Evolutionary conservation across 768 basidiomycete species (phyloP).

Genomic region (Vishniacozyma victoriae): DNA sequence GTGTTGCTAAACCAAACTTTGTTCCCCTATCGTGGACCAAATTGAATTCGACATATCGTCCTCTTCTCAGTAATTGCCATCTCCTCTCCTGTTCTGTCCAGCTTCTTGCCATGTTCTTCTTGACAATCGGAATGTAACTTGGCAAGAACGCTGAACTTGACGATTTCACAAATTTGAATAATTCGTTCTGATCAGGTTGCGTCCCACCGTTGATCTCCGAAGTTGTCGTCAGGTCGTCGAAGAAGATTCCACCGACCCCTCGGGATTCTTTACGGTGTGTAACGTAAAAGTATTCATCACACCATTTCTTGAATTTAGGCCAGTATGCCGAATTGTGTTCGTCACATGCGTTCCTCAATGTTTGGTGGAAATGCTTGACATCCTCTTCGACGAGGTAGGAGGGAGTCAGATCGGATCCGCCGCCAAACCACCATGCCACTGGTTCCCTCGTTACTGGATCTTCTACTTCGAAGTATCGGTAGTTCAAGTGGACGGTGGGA

Average conservation of each 20-base stretch:
- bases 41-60: conserved; percentile 94
- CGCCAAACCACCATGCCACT: conserved; percentile 97
- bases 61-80: conserved; percentile 88
- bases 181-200: conserved; percentile 57
- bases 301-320: conserved; percentile 83
- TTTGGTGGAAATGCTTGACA: conserved; percentile 75
- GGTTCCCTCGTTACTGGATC: conserved; percentile 43
- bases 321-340: conserved; percentile 64
- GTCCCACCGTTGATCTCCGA: conserved; percentile 48
- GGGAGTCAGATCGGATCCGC: conserved; percentile 89
- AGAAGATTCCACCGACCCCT: conserved; percentile 92
- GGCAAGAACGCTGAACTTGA: conserved; percentile 78
- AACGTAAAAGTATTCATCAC: conserved; percentile 95
- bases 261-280: conserved; percentile 77
- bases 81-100: conserved; percentile 59
- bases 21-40: conserved; percentile 80
- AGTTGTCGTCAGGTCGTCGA: conserved; percentile 72
- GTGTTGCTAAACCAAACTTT: conserved; percentile 77
- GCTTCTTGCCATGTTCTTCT: conserved; percentile 51
- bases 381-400: conserved; percentile 86
- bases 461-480: conserved; percentile 92
- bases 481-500: conserved; percentile 92
- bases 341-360: conserved; percentile 70
- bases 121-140: conserved; percentile 81
- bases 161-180: conserved; percentile 68